A percentile compares a stretch with the other conserved stretches of the same genome.
phyloP scores from a whole-genome alignment of 2,329 filamentous ascomycete species.

The Lachnellula arida region DNA sequence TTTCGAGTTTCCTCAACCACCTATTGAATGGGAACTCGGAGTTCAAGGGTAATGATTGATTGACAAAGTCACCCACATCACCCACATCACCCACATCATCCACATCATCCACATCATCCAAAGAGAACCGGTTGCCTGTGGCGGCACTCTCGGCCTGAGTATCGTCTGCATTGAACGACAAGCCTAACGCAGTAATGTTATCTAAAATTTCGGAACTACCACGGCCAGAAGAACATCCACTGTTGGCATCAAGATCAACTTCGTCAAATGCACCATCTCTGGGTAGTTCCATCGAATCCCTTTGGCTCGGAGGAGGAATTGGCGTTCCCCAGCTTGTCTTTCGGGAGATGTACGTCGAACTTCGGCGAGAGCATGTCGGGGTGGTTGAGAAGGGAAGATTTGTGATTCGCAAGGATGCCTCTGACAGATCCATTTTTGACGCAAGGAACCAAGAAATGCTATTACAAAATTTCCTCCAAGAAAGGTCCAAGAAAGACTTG shows the following conservation, averaged over 20 bases:
- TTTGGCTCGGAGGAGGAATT: constrained; percentile 27
- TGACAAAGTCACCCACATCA: constrained; percentile 18
- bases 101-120: constrained; percentile 20
- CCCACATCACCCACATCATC: constrained; percentile 13
- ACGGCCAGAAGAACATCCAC: constrained; percentile 26
- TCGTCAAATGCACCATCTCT: constrained; percentile 32
- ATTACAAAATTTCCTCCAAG: constrained; percentile 30
- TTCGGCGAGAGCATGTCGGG: constrained; percentile 31
- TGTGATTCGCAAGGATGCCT: constrained; percentile 9
- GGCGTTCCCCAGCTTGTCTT: constrained; percentile 38
- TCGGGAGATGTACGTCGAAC: constrained; percentile 36
- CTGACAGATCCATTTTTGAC: constrained; percentile 25
- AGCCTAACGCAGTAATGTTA: constrained; percentile 38
- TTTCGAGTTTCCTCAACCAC: constrained; percentile 69
- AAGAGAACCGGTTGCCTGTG: constrained; percentile 20
- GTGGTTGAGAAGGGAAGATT: constrained; percentile 17
- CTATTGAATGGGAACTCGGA: constrained; percentile 53
- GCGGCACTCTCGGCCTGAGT: constrained; percentile 1
- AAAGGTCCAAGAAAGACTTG: constrained; percentile 29
- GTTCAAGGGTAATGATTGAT: constrained; percentile 11
- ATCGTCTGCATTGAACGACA: constrained; percentile 35
- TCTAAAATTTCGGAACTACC: constrained; percentile 37
- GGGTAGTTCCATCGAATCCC: constrained; percentile 6
- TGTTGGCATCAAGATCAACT: constrained; percentile 28
- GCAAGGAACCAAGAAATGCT: constrained; percentile 22